Evolutionary conservation across 768 basidiomycete genomes (phyloP).

Genomic region (Boletus rubescentipes): DNA sequence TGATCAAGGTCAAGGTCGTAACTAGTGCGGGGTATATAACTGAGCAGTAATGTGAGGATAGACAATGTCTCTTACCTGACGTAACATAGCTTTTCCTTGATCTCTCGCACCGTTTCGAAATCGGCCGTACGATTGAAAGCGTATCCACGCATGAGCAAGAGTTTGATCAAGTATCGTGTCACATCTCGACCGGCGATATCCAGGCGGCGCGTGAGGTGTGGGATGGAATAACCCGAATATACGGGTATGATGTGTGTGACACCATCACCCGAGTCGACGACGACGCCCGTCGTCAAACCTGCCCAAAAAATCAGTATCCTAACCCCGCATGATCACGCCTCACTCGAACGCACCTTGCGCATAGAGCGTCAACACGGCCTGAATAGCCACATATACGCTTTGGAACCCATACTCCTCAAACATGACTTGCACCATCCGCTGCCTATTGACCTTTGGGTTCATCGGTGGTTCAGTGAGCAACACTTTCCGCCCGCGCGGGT

Average conservation of each 20-base stretch:
- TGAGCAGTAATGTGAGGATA: neutral
- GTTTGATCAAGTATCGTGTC: slow-evolving; percentile 97
- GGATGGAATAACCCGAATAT: slow-evolving; percentile 94
- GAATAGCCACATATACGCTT: slow-evolving; percentile 96
- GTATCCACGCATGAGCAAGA: slow-evolving; percentile 99
- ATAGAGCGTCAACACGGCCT: slow-evolving; percentile 96
- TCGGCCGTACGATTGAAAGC: slow-evolving; percentile 99
- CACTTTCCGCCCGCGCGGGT: slow-evolving; percentile 85
- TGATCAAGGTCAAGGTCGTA: slow-evolving; percentile 98
- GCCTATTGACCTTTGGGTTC: slow-evolving; percentile 94
- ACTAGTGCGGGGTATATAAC: slow-evolving; percentile 38
- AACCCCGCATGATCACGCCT: neutral
- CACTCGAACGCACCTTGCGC: slow-evolving; percentile 73
- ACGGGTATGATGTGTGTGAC: slow-evolving; percentile 99
- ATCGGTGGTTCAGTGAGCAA: slow-evolving; percentile 97
- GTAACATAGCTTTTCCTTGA: slow-evolving; percentile 99
- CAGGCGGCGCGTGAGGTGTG: slow-evolving; percentile 89
- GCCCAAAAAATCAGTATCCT: slow-evolving; percentile 3
- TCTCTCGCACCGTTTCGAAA: slow-evolving; percentile 98
- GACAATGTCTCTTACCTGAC: slow-evolving; percentile 62
- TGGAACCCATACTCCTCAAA: slow-evolving; percentile 98
- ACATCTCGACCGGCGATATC: slow-evolving; percentile 99
- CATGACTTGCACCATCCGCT: slow-evolving; percentile 97
- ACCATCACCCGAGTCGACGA: slow-evolving; percentile 98
- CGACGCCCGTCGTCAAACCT: slow-evolving; percentile 98